Conservation (phyloP, 495 filamentous ascomycete genomes). For the Polyplosphaeria fusca region DNA sequence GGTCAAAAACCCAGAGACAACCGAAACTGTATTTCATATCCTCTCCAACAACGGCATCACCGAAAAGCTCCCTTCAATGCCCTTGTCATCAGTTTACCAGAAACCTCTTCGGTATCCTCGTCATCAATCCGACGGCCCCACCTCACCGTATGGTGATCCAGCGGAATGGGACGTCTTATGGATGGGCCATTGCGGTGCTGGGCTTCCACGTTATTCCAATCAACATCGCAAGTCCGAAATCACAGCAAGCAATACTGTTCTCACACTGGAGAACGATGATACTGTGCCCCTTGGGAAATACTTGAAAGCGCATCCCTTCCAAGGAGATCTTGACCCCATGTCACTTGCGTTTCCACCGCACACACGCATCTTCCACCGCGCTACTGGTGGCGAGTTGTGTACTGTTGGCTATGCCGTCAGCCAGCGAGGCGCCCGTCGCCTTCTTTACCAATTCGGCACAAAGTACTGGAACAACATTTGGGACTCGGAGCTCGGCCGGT, state of each 20-base stretch:
- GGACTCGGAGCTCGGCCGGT: constrained; percentile 50
- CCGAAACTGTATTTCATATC: constrained; percentile 27
- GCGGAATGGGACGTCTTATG: constrained; percentile 41
- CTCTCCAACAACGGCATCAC: constrained; percentile 28
- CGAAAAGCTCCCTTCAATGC: constrained; percentile 18
- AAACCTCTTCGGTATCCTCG: constrained; percentile 8
- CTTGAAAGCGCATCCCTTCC: constrained; percentile 32
- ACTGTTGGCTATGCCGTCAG: constrained; percentile 26
- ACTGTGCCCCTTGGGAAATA: constrained; percentile 14
- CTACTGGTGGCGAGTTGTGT: constrained; percentile 42
- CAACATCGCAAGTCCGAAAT: not conserved
- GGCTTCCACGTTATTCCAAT: constrained; percentile 31
- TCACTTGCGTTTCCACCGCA: constrained; percentile 17
- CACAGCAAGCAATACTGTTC: constrained; percentile 10
- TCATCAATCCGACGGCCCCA: constrained; percentile 2
- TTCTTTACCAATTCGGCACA: constrained; percentile 50
- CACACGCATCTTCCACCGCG: constrained; percentile 26
- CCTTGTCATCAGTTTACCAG: constrained; percentile 18
- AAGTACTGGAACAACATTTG: constrained; percentile 44
- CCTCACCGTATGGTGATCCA: constrained; percentile 27
- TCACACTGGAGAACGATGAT: constrained; percentile 24
- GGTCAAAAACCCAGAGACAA: constrained; percentile 19
- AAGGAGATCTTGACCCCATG: constrained; percentile 20
- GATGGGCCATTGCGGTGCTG: constrained; percentile 31
- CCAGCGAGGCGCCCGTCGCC: constrained; percentile 40